Conservation (phyloP, 2,329 filamentous ascomycete species). For the Chaetothyriales sp. region DNA sequence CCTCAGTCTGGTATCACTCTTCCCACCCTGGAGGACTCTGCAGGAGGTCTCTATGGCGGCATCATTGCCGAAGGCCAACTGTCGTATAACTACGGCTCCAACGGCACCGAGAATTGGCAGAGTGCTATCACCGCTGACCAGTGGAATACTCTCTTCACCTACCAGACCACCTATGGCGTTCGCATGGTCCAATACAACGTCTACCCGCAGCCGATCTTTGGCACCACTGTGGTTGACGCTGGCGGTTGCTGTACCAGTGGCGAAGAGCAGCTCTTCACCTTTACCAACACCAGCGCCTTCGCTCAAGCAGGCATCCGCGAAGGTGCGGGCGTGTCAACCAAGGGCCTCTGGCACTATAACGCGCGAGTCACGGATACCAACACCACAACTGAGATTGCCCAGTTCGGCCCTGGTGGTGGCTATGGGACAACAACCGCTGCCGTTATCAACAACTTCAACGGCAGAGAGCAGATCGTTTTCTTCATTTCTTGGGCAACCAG, state of each 20-base stretch:
- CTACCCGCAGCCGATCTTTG: conserved; percentile 38
- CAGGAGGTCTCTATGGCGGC: conserved; percentile 42
- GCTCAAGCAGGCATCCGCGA: conserved; percentile 39
- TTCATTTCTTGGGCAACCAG: conserved; percentile 40
- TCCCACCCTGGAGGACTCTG: conserved; percentile 36
- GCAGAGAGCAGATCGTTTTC: conserved; percentile 47
- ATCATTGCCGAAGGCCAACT: conserved; percentile 42
- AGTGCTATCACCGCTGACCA: conserved; percentile 42
- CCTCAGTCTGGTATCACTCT: conserved; percentile 37
- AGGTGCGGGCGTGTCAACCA: conserved; percentile 33
- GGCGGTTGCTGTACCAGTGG: conserved; percentile 34
- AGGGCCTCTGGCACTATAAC: conserved; percentile 44
- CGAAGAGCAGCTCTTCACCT: conserved; percentile 37
- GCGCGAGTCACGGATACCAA: conserved; percentile 39
- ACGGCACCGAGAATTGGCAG: conserved; percentile 24
- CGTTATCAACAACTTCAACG: conserved; percentile 44
- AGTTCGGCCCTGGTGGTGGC: conserved; percentile 33
- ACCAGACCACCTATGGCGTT: conserved; percentile 43
- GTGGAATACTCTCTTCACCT: conserved; percentile 41
- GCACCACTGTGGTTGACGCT: conserved; percentile 23
- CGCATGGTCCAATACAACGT: conserved; percentile 47
- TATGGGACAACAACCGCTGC: conserved; percentile 35
- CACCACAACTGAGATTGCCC: conserved; percentile 40
- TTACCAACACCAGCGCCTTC: conserved; percentile 41
- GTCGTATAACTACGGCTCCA: conserved; percentile 36